Evolutionary conservation across 805 yeast species (phyloP), one percentile per base, ranked within the genome.

Genomic region (Brettanomyces anomalus): DNA sequence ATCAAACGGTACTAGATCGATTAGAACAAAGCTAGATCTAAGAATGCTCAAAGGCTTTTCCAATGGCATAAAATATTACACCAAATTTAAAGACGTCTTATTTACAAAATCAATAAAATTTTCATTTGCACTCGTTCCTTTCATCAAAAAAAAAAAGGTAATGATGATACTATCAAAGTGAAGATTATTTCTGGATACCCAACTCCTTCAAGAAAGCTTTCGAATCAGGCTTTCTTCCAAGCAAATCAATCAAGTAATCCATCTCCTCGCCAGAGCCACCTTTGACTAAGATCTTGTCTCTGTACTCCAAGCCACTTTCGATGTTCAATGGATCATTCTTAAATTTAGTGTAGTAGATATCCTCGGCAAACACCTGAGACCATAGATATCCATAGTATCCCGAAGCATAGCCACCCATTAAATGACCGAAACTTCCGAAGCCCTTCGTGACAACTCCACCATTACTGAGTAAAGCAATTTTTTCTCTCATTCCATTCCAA

Each of bases 341-440:
- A 69, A 86, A 86, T 54, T 75, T 72, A 4, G 85, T 64, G 59
- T 83, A 78, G 65, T 74, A 86, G 57, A 86, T 83, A 60, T 86
- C 95, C 5, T 85, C 75, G 1, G 95, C 93, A 67, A 80, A 86
- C 14, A 85, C 95, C 54, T 79, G 80, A 2, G 94, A 83, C 80
- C 87, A 86, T 65, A 85, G 63, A 60, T 86, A 86, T 2, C 95
- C 95, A 53, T 86, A 86, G 63, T 86, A 86, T 3, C 89, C 88
- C 10, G 89, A 79, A 43, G 85, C 90, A 60, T 86, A 86, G 15
- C 94, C 90, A 33, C 87, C 87, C 68, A 81, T 76, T 58, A 85
- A 75, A 57, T 86, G 96, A 2, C 85, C 86, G 58, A 85, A 85
- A 0, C 87, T 78, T 28, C 81, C 78, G 55, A 76, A 84, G 3